Percentiles rank a stretch among this genome's conserved stretches.
Evolutionary conservation across 345 rosid genomes (phyloP).

Genomic region (Trapa bicornis): DNA sequence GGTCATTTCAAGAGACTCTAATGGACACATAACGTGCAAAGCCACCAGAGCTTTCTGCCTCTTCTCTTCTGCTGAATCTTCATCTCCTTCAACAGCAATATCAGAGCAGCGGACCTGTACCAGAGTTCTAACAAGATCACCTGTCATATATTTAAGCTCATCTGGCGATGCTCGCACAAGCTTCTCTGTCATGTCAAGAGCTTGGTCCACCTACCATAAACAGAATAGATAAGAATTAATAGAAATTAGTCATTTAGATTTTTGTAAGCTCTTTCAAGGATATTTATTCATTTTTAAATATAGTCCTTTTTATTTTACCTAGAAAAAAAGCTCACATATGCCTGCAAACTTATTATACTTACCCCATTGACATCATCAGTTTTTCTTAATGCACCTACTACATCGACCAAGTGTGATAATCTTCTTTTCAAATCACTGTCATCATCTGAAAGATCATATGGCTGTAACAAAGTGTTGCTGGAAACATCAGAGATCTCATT

Average conservation of each 20-base stretch:
- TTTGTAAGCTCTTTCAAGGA: no score
- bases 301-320: background rate
- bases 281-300: background rate
- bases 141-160: constrained; percentile 65
- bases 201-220: constrained; percentile 66
- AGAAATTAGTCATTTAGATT: background rate
- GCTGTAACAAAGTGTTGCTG: constrained; percentile 72
- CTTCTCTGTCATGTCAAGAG: constrained; percentile 71
- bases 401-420: constrained; percentile 74
- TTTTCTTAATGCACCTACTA: constrained; percentile 84
- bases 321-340: background rate
- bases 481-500: constrained; percentile 60
- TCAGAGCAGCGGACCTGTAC: constrained; percentile 88
- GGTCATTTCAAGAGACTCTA: constrained; percentile 56
- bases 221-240: background rate
- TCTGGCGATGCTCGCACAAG: constrained; percentile 94
- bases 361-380: constrained; percentile 89
- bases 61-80: constrained; percentile 92
- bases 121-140: constrained; percentile 69
- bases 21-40: constrained; percentile 63
- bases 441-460: constrained; percentile 84
- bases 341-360: constrained; percentile 9
- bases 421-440: constrained; percentile 57
- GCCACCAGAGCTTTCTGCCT: constrained; percentile 79
- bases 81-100: constrained; percentile 83